Evolutionary conservation across 2,329 filamentous ascomycete genomes (phyloP), one percentile per base, ranked within the genome.

Genomic region (Didymosphaeria variabile): DNA sequence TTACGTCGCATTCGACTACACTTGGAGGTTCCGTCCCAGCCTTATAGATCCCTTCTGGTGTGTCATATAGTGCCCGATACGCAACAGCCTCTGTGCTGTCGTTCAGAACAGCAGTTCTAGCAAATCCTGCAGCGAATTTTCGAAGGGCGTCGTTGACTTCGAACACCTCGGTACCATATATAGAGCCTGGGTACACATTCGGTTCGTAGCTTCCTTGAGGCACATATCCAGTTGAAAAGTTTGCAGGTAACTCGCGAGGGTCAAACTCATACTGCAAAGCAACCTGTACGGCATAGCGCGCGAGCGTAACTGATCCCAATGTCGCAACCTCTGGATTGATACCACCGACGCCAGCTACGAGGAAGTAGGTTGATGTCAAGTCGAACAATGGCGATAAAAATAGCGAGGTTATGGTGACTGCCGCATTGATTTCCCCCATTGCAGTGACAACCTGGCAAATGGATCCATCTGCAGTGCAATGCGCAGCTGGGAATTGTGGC

Each of bases 241-340:
- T 88, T 1, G 72, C 71, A 0, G 90, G 88, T 36, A 91, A 85
- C 62, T 92, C 90, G 36, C 90, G 85, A 1, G 86, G 80, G 67
- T 93, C 90, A 62, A 93, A 86, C 76, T 93, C 91, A 66, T 92
- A 91, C 75, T 93, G 90, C 56, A 93, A 80, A 0, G 88, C 90
- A 2, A 92, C 90, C 72, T 93, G 91, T 5, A 93, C 84, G 0
- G 90, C 86, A 71, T 88, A 94, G 23, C 86, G 85, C 40, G 88
- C 85, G 57, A 94, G 86, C 1, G 89, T 88, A 0, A 91, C 90
- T 44, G 85, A 85, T 47, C 86, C 87, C 5, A 91, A 82, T 0
- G 90, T 92, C 23, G 84, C 87, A 29, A 87, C 78, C 62, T 88
- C 86, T 0, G 91, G 91, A 74, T 87, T 92, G 46, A 92, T 83